phyloP scores from a whole-genome alignment of 495 filamentous ascomycete species.

The Podospora sp. region DNA sequence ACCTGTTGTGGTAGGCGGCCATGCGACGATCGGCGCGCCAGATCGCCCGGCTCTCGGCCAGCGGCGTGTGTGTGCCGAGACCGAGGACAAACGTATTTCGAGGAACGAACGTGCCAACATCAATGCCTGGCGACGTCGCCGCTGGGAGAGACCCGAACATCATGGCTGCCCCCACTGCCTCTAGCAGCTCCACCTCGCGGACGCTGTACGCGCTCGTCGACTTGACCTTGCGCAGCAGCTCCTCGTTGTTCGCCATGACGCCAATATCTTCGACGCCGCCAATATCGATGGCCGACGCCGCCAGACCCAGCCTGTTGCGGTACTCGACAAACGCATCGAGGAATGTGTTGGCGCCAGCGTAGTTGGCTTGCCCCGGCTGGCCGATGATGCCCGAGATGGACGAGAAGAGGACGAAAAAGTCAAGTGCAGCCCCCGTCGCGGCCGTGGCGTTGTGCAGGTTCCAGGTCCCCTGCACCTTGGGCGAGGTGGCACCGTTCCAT shows the following conservation, averaged over 20 bases:
- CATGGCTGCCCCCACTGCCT: slow-evolving; percentile 11
- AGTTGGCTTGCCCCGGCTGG: slow-evolving; percentile 57
- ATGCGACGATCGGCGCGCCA: neutral
- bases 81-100: neutral
- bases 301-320: neutral
- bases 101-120: too few species aligned
- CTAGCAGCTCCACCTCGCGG: slow-evolving; percentile 34
- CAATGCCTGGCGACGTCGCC: too few species aligned
- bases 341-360: slow-evolving; percentile 62
- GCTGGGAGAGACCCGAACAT: too few species aligned
- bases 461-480: slow-evolving; percentile 33
- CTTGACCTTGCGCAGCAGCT: slow-evolving; percentile 2
- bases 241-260: slow-evolving; percentile 27
- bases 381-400: slow-evolving; percentile 50
- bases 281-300: slow-evolving; percentile 28
- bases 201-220: slow-evolving; percentile 23
- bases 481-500: neutral
- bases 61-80: neutral
- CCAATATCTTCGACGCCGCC: slow-evolving; percentile 32
- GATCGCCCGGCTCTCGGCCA: neutral
- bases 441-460: slow-evolving; percentile 43
- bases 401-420: slow-evolving; percentile 60
- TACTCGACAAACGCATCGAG: slow-evolving; percentile 48
- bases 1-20: neutral
- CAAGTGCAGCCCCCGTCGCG: slow-evolving; percentile 37